Conservation (phyloP, 352 stramenopile genomes). For the Phytophthora uliginosa region DNA sequence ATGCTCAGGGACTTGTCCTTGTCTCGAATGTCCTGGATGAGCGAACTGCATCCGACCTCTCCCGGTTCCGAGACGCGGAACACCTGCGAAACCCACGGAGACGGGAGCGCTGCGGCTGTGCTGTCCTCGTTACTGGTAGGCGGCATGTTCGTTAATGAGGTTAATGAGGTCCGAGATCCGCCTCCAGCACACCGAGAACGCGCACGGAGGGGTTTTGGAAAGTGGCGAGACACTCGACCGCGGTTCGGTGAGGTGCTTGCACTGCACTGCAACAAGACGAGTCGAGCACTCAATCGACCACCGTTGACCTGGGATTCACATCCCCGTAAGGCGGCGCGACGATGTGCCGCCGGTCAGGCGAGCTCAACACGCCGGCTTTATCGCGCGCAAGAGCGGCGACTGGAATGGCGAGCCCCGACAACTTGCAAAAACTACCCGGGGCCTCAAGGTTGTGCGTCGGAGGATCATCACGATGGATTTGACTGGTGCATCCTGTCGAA, state of each 20-base stretch:
- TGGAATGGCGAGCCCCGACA: conserved; percentile 11
- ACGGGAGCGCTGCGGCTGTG: conserved; percentile 14
- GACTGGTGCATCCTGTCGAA: conserved; percentile 28
- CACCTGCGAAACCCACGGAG: conserved; percentile 36
- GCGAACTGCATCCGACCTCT: conserved; percentile 22
- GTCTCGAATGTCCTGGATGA: conserved; percentile 16
- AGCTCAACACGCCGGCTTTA: conserved; percentile 28
- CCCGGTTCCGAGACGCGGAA: conserved; percentile 26
- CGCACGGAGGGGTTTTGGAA: conserved; percentile 20
- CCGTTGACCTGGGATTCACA: conserved; percentile 1
- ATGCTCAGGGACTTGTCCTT: conserved; percentile 29
- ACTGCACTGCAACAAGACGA: conserved; percentile 16
- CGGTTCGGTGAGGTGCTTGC: conserved; percentile 26
- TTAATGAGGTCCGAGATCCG: neutral
- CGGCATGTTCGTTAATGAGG: conserved; percentile 28
- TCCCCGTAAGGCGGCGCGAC: conserved; percentile 21
- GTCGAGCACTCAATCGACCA: conserved; percentile 11
- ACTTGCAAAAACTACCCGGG: conserved; percentile 27
- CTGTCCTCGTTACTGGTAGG: conserved; percentile 26
- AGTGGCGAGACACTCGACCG: conserved; percentile 16
- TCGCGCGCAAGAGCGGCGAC: conserved; percentile 13
- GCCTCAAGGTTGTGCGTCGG: conserved; percentile 23
- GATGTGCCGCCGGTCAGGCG: conserved; percentile 34
- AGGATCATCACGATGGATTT: conserved; percentile 28
- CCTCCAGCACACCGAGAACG: neutral